phyloP scores from a whole-genome alignment of 2,329 filamentous ascomycete genomes.

The Akanthomyces dipterigenus region DNA sequence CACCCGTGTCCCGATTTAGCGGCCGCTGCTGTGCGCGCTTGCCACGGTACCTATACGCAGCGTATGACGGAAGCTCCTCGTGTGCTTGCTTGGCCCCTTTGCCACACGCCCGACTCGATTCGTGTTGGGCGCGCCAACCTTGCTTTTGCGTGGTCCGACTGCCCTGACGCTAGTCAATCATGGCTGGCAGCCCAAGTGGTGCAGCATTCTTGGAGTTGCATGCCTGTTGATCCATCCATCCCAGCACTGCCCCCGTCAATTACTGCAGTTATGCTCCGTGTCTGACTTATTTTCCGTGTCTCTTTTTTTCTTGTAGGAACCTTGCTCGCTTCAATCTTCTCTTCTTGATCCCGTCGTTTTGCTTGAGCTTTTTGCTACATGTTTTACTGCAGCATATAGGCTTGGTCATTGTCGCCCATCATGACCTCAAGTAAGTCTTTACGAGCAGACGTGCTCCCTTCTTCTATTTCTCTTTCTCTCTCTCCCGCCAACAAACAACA shows the following conservation, averaged over 20 bases:
- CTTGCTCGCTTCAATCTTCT: background rate
- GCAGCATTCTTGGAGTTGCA: conserved; percentile 3
- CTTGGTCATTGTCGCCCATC: conserved; percentile 28
- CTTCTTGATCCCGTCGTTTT: background rate
- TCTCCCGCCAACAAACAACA: conserved; percentile 21
- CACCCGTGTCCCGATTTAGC: background rate
- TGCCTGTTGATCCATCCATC: conserved; percentile 8
- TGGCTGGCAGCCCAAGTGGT: background rate
- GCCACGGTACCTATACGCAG: background rate
- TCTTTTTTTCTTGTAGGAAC: background rate
- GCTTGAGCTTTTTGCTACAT: conserved; percentile 10
- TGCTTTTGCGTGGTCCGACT: background rate
- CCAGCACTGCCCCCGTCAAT: conserved; percentile 7
- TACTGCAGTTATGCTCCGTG: background rate
- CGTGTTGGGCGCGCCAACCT: background rate
- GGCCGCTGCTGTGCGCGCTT: background rate
- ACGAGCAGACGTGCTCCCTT: conserved; percentile 30
- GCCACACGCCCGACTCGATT: conserved; percentile 1
- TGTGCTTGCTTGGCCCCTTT: conserved; percentile 6
- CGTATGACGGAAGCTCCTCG: background rate
- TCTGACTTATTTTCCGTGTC: conserved; percentile 6
- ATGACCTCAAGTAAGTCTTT: conserved; percentile 43
- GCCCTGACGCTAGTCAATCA: background rate
- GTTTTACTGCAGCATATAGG: conserved; percentile 18
- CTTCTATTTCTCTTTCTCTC: conserved; percentile 27